Base-by-base conservation (phyloP, 345 rosid species). In the Citrus cavaleriei region DNA sequence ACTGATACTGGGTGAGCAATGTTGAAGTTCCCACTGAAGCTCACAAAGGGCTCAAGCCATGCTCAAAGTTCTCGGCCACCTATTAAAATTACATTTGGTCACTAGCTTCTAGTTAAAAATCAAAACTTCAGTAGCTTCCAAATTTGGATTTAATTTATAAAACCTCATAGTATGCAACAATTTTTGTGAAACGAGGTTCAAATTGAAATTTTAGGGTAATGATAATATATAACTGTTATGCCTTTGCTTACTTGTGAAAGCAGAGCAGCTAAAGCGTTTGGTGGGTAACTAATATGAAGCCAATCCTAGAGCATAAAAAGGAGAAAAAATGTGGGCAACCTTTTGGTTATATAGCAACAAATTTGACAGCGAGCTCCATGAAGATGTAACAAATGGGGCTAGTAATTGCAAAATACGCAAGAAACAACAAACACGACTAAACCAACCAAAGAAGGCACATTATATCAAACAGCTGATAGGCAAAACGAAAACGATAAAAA, bases 31-130 rank as follows among this genome's bases (percentile, higher is more conserved):
- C 19, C 73, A 73, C 77, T 87, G 90, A 69, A 89, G 85, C 78
- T 87, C 85, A 40, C 88, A 87, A 14, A 87, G 88, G 21, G 88
- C 78, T 62, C 40, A 35, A 34, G 92, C 92, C 92, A 89, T 89
- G 70, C 79, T 83, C 77, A 89, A 72, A 76, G 89, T 84, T 78
- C 92, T 87, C 9, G 86, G 75, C 86, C 87, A 89, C 79, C 90
- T 89, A 60, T 38, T 67, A 67, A 22, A 63, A 28, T n/a, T 46
- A 37, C 9, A 27, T 3, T 10, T 28, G 46, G 1, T 73, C n/a
- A 57, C 64, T 6, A n/a, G 25, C 30, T 28, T 32, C 30, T 22
- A 54, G 73, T 25, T 34, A 18, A 24, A 55, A 21, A 49, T 30
- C 9, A 9, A 51, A 35, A 35, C 10, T 30, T 70, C 70, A 80